These are phyloP conservation scores for Epichloe glyceriae DNA, from an alignment of 2,329 filamentous ascomycete genomes.

Conservation along the genomic window DNA sequence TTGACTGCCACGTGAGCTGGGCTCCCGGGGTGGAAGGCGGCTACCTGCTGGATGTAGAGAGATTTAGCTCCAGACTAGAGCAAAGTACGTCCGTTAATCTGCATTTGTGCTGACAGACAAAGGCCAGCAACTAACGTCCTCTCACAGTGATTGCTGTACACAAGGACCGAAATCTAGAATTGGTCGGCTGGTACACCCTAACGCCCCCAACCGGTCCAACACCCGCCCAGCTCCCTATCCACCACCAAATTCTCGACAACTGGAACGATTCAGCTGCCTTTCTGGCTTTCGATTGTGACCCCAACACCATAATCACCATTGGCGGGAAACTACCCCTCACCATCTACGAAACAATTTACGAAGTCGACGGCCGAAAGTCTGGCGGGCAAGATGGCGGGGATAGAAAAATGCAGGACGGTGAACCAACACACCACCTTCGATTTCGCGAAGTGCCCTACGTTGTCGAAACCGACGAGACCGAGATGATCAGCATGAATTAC, in stretches of 20 bases:
- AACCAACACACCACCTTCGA: slow-evolving; percentile 45
- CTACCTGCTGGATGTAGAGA: slow-evolving; percentile 50
- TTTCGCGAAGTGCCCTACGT: slow-evolving; percentile 79
- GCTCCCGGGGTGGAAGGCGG: slow-evolving; percentile 37
- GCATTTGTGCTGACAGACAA: no score
- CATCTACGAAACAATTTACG: slow-evolving; percentile 75
- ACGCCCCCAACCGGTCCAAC: slow-evolving; percentile 61
- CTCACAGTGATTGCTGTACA: slow-evolving; percentile 74
- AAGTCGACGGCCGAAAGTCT: slow-evolving; percentile 45
- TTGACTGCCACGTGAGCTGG: slow-evolving; percentile 56
- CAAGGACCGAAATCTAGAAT: slow-evolving; percentile 66
- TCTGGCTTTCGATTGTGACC: slow-evolving; percentile 69
- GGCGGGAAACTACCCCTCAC: slow-evolving; percentile 79
- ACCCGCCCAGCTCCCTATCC: slow-evolving; percentile 55
- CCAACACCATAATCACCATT: slow-evolving; percentile 38
- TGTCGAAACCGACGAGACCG: slow-evolving; percentile 86
- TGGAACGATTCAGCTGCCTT: slow-evolving; percentile 82
- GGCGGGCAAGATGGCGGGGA: slow-evolving; percentile 42
- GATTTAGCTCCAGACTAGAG: slow-evolving; percentile 67
- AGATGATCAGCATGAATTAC: slow-evolving; percentile 96
- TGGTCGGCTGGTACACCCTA: slow-evolving; percentile 88
- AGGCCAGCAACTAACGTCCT: not conserved
- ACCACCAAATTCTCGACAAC: slow-evolving; percentile 59
- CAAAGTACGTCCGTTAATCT: slow-evolving; percentile 52
- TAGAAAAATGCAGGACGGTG: slow-evolving; percentile 58